Base-by-base conservation (phyloP, 2,329 filamentous ascomycete genomes). In the Pseudomassariella vexata region DNA sequence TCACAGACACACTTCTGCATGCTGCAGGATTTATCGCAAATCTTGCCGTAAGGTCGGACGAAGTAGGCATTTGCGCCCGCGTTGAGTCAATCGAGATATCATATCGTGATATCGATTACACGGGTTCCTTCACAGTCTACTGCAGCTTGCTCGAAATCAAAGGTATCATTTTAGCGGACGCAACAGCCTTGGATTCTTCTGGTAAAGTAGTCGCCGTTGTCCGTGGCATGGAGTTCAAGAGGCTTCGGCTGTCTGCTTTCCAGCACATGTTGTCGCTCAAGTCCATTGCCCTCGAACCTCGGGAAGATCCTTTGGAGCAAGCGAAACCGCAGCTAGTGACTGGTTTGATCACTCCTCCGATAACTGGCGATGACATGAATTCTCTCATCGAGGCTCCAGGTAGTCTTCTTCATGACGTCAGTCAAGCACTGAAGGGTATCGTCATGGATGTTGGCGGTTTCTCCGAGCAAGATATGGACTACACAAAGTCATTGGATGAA, bases 21-120 rank as follows among this genome's bases (percentile, higher is more conserved):
- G 40, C 35, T 12, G 37, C 42, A 9, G 42, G 42, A 15, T 45
- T 45, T 28, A 32, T 45, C 6, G 40, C 40, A 1, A 42, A 42
- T 26, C 32, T 39, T 6, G 35, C 35, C 15, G 25, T 41, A 19
- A 23, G 14, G 5, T 26, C 26, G 18, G 29, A 28, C 14, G 36
- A 37, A 19, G 30, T 37, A 8, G 24, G 42, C 29, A 45, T 45
- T 11, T 45, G 40, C 26, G 27, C 33, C n/a, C 15, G 28, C 8
- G 28, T 35, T 10, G 33, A 35, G 17, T 25, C 33, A 5, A 30
- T 35, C 4, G 28, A 30, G 17, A 11, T 30, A 5, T 16, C 23
- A 4, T 31, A 42, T 30, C 25, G 25, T 24, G 21, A 36, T 25
- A 16, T 34, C 29, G 19, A 36, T 32, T 28, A 36, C 32, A n/a